These are phyloP conservation scores for Eucalyptus pumila DNA, from an alignment of 345 rosid genomes.

Conservation along the genomic window DNA sequence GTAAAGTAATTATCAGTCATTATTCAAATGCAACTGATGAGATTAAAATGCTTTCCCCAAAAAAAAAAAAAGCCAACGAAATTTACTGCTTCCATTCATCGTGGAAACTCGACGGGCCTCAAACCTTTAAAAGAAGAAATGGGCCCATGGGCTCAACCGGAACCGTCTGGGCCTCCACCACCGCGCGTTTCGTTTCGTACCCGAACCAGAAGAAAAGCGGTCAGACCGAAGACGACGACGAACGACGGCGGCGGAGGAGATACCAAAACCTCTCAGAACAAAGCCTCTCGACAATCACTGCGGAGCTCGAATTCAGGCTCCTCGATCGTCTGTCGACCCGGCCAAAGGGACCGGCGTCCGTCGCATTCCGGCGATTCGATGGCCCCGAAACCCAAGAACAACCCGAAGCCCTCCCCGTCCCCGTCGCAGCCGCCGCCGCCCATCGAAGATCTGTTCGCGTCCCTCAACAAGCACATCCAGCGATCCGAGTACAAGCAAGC, in stretches of 20 bases:
- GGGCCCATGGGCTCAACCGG: background rate
- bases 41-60: background rate
- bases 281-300: background rate
- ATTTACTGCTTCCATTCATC: background rate
- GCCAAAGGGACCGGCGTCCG: background rate
- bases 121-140: background rate
- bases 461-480: slow-evolving; percentile 47
- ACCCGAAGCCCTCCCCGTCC: slow-evolving; percentile 24
- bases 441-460: slow-evolving; percentile 79
- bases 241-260: background rate
- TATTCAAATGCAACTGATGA: background rate
- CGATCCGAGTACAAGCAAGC: slow-evolving; percentile 47
- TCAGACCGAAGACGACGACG: background rate
- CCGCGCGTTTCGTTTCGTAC: background rate
- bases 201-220: background rate
- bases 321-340: background rate
- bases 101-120: background rate
- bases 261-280: background rate
- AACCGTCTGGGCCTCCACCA: background rate
- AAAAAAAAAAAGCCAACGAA: background rate
- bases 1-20: background rate
- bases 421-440: slow-evolving; percentile 53
- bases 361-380: slow-evolving; percentile 10
- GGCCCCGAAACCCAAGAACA: slow-evolving; percentile 74
- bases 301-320: background rate